Base-by-base conservation (phyloP, 495 filamentous ascomycete genomes). In the Melanomma pulvis-pyrius region DNA sequence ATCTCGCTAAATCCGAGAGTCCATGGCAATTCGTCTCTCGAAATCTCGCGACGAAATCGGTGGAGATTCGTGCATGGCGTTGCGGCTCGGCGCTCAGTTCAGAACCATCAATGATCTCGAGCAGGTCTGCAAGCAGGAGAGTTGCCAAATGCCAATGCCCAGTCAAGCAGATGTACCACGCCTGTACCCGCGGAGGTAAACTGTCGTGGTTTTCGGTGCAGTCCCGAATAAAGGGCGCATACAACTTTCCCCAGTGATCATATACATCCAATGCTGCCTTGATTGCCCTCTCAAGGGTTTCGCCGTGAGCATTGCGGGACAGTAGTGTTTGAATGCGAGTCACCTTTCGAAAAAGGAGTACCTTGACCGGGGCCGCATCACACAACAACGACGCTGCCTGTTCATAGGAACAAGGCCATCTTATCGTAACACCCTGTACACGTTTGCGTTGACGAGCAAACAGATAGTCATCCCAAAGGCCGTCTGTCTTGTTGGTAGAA, bases 121-220 rank as follows among this genome's bases (percentile, higher is more conserved):
- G 65, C 12, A 75, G 65, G 59, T 83, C 81, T 47, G 80, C 78
- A 11, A 82, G 65, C 8, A 83, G 71, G 47, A 83, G 74, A 0
- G 72, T 66, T n/a, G 74, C 80, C 0, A 83, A 74, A 71, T 82
- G 75, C 81, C 81, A 83, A 52, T 82, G 81, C 15, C 76, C 78
- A 7, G 74, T 75, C 24, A 83, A 74, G 17, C 79, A 73, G 30
- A 80, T 71, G 30, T 81, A 82, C 81, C 81, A 82, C 3, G 79
- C 81, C 60, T 81, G 79, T 13, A 83, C 74, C n/a, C 77, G 76
- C 22, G 73, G 50, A 1, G 79, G 79, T 0, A 83, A 68, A 2
- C 62, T 29, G 44, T 78, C 78, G 49, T 81, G 79, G 39, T 80
- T 67, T 4, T 71, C 68, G 19, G 81, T 66, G 49, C 80, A 78